A percentile compares a stretch with the other conserved stretches of the same genome.
These are phyloP conservation scores for Cadophora luteo-olivacea DNA, from an alignment of 2,329 filamentous ascomycete species.

Conservation along the genomic window DNA sequence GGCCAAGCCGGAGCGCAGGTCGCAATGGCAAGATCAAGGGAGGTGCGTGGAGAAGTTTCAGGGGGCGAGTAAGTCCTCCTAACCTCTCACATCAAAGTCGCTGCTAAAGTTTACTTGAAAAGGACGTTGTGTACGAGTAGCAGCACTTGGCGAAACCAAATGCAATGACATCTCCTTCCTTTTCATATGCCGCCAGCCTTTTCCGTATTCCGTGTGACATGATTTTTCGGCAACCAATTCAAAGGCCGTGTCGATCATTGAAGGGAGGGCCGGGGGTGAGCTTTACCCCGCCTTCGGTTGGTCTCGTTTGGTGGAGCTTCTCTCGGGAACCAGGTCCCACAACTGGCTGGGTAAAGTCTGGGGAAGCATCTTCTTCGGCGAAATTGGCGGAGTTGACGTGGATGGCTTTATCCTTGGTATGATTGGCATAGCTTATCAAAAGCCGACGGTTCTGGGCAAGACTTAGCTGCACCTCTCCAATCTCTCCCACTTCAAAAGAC, in stretches of 20 bases:
- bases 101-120: not conserved
- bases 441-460: conserved; percentile 9
- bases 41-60: not conserved
- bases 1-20: not conserved
- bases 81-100: not conserved
- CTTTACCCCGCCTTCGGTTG: conserved; percentile 17
- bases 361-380: conserved; percentile 15
- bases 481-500: not conserved
- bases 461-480: conserved; percentile 8
- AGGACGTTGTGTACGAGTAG: not conserved
- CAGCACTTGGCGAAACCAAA: conserved; percentile 4
- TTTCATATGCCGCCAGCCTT: conserved; percentile 6
- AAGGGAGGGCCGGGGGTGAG: not conserved
- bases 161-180: conserved; percentile 8
- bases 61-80: not conserved
- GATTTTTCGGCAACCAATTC: conserved; percentile 9
- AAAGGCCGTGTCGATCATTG: conserved; percentile 11
- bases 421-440: conserved; percentile 23
- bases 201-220: not conserved
- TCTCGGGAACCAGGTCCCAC: not conserved
- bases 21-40: not conserved
- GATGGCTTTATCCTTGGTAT: conserved; percentile 16
- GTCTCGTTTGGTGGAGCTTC: not conserved
- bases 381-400: conserved; percentile 7
- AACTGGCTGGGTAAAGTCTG: conserved; percentile 26